Conservation (phyloP, 1,284 basidiomycete species). For the Irpex lacteus region DNA sequence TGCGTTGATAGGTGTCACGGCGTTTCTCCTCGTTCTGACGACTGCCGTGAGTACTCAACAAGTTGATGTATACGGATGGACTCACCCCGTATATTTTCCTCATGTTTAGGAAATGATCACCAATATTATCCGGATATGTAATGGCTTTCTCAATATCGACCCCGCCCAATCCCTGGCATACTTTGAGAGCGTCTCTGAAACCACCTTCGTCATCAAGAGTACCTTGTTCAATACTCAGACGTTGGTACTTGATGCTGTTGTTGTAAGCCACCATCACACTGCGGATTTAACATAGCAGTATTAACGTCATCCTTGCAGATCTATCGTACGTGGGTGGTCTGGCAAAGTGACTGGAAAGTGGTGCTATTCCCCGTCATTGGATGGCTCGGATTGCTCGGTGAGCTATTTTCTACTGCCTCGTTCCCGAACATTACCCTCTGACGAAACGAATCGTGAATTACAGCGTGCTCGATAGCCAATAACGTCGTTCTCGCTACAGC, state of each 20-base stretch:
- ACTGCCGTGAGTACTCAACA: slow-evolving; percentile 20
- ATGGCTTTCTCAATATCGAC: slow-evolving; percentile 18
- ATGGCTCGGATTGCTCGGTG: slow-evolving; percentile 23
- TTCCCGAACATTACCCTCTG: not conserved
- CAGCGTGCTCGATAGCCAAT: not conserved
- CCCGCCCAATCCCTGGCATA: slow-evolving; percentile 17
- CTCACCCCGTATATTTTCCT: not conserved
- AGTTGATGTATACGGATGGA: not conserved
- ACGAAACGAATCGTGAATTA: not conserved
- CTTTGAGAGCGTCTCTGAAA: slow-evolving; percentile 25
- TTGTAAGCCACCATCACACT: slow-evolving; percentile 22
- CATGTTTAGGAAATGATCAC: slow-evolving; percentile 23
- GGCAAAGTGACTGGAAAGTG: slow-evolving; percentile 20
- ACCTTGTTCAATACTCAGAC: slow-evolving; percentile 33
- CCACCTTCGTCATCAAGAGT: slow-evolving; percentile 29
- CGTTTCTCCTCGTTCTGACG: slow-evolving; percentile 21
- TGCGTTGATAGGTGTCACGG: slow-evolving; percentile 14
- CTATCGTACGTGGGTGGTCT: slow-evolving; percentile 28
- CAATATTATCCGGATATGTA: slow-evolving; percentile 20
- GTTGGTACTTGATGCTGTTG: slow-evolving; percentile 31
- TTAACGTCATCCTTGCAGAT: slow-evolving; percentile 18
- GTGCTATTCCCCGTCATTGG: slow-evolving; percentile 23
- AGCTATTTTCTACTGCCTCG: not conserved
- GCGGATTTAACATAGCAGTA: not conserved
- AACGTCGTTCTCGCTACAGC: slow-evolving; percentile 17